phyloP scores from a whole-genome alignment of 2,329 filamentous ascomycete genomes.

The Bisporella sp. region DNA sequence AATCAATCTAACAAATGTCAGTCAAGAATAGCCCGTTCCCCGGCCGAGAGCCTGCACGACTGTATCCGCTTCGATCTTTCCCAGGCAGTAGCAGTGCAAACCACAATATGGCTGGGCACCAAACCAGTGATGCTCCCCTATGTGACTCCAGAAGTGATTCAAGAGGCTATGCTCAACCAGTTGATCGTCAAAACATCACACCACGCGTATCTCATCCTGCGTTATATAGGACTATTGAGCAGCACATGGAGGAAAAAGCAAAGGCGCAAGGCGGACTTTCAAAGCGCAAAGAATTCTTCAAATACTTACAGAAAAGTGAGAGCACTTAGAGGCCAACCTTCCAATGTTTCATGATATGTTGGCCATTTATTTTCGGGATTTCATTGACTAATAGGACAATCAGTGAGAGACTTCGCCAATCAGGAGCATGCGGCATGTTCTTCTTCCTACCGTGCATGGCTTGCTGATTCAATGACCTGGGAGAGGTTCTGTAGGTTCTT shows the following conservation, averaged over 20 bases:
- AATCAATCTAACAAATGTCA: not conserved
- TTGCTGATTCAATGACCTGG: constrained; percentile 11
- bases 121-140: too few relatives aligned
- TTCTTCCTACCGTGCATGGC: constrained; percentile 3
- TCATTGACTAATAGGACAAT: too few relatives aligned
- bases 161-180: not conserved
- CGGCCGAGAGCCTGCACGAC: not conserved
- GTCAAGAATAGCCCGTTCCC: not conserved
- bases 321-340: too few relatives aligned
- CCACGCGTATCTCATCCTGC: not conserved
- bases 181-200: not conserved
- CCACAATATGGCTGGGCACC: too few relatives aligned
- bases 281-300: constrained; percentile 12
- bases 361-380: too few relatives aligned
- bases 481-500: constrained; percentile 7
- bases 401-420: not conserved
- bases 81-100: too few relatives aligned
- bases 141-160: not conserved
- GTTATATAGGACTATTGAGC: constrained; percentile 3
- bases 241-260: constrained; percentile 13
- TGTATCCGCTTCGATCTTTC: not conserved
- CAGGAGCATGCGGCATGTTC: constrained; percentile 3
- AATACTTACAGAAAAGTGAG: constrained; percentile 13
- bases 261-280: constrained; percentile 1
- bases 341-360: too few relatives aligned